Conservation (phyloP, 495 filamentous ascomycete species). For the Hypoxylon subgilvum region DNA sequence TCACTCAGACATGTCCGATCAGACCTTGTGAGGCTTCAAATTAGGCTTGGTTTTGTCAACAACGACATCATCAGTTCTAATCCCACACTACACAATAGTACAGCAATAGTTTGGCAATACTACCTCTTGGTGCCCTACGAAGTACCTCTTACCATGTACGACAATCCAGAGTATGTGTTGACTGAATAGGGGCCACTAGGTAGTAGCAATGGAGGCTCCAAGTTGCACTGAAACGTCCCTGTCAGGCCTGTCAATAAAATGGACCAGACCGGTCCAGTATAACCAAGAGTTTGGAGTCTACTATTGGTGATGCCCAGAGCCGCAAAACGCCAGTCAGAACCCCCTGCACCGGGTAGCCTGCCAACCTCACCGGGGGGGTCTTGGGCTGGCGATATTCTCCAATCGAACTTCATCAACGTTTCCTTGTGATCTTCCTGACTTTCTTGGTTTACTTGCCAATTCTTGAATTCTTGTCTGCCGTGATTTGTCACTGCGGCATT, state of each 20-base stretch:
- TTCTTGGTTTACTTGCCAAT: slow-evolving; percentile 23
- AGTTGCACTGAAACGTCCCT: slow-evolving; percentile 21
- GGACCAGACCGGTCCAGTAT: too few relatives aligned
- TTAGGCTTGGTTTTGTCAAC: too few relatives aligned
- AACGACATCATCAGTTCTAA: too few relatives aligned
- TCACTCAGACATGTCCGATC: too few relatives aligned
- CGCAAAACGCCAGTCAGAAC: slow-evolving; percentile 19
- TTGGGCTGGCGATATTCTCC: slow-evolving; percentile 25
- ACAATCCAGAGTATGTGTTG: too few relatives aligned
- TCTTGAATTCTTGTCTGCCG: slow-evolving; percentile 15
- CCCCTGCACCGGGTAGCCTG: slow-evolving; percentile 29
- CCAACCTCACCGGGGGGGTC: slow-evolving; percentile 6
- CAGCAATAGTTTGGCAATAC: too few relatives aligned
- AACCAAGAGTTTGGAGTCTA: not conserved
- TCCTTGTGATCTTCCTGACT: slow-evolving; percentile 20
- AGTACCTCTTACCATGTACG: too few relatives aligned
- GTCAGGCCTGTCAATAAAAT: slow-evolving; percentile 11
- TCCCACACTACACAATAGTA: too few relatives aligned
- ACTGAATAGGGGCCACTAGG: not conserved
- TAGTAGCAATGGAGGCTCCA: not conserved
- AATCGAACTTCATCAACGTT: slow-evolving; percentile 30
- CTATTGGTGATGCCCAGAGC: slow-evolving; percentile 33
- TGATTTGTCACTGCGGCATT: slow-evolving; percentile 20
- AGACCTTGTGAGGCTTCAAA: too few relatives aligned
- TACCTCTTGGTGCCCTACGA: too few relatives aligned